Evolutionary conservation across 2,329 filamentous ascomycete genomes (phyloP).

Genomic region (Penicillium sclerotigenum): DNA sequence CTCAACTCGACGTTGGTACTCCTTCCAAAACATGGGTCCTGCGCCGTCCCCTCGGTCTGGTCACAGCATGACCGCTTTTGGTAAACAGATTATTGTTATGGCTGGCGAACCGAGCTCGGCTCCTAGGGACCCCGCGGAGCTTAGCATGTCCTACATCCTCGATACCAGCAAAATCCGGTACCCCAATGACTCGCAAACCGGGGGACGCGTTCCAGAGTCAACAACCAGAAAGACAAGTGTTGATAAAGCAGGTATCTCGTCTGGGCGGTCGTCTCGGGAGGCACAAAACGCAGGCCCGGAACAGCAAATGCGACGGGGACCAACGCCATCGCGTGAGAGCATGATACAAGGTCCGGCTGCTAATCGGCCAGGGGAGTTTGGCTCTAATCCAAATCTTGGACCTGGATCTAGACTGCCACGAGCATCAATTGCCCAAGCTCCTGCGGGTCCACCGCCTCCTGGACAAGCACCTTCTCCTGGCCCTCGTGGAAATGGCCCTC

Average conservation of each 20-base stretch:
- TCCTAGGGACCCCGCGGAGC: conserved; percentile 72
- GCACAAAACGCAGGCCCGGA: conserved; percentile 39
- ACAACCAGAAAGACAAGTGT: conserved; percentile 43
- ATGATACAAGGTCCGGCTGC: conserved; percentile 27
- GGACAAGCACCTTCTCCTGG: conserved; percentile 62
- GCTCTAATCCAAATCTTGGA: conserved; percentile 32
- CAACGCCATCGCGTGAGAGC: conserved; percentile 46
- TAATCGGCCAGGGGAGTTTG: conserved; percentile 29
- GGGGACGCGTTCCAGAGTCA: conserved; percentile 40
- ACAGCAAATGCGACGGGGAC: conserved; percentile 34
- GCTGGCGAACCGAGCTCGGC: conserved; percentile 93
- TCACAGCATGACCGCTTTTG: conserved; percentile 95
- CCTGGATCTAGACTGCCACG: conserved; percentile 58
- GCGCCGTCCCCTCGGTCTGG: conserved; percentile 90
- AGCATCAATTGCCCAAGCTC: conserved; percentile 57
- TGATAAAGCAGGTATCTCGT: conserved; percentile 43
- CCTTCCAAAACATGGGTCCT: conserved; percentile 98
- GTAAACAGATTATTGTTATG: conserved; percentile 86
- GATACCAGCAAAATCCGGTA: conserved; percentile 97
- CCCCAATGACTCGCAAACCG: conserved; percentile 65
- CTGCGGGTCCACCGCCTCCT: conserved; percentile 62
- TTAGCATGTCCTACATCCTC: conserved; percentile 84
- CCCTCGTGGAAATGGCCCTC: conserved; percentile 47
- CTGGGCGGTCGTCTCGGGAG: conserved; percentile 45
- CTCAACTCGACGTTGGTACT: conserved; percentile 90